Conservation (phyloP, 495 filamentous ascomycete species). For the Neurospora terricola region DNA sequence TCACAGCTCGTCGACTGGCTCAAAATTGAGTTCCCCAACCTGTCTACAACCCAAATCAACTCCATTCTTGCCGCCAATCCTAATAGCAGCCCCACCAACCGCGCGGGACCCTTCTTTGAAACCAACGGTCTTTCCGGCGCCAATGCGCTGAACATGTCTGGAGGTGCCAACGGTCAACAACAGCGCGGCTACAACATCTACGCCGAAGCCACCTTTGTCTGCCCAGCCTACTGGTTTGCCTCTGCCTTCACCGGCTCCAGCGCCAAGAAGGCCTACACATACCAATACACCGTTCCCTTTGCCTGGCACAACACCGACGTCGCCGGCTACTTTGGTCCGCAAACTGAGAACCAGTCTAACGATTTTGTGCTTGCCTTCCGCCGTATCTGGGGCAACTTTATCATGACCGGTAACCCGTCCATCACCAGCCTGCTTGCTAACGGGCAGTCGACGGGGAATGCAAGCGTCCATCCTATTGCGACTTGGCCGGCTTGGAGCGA, state of each 20-base stretch:
- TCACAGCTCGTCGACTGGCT: slow-evolving; percentile 39
- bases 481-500: slow-evolving; percentile 29
- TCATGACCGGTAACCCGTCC: slow-evolving; percentile 41
- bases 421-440: slow-evolving; percentile 36
- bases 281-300: slow-evolving; percentile 52
- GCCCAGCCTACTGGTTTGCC: slow-evolving; percentile 55
- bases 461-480: slow-evolving; percentile 14
- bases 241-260: slow-evolving; percentile 36
- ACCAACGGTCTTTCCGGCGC: slow-evolving; percentile 13
- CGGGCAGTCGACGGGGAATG: slow-evolving; percentile 20
- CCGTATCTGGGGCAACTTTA: slow-evolving; percentile 45
- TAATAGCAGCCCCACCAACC: slow-evolving; percentile 10
- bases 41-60: slow-evolving; percentile 35
- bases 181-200: slow-evolving; percentile 43
- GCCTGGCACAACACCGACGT: slow-evolving; percentile 50
- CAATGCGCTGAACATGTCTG: slow-evolving; percentile 17
- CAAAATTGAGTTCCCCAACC: slow-evolving; percentile 34
- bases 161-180: slow-evolving; percentile 21
- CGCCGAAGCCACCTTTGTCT: slow-evolving; percentile 52
- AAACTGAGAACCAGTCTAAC: slow-evolving; percentile 10
- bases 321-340: slow-evolving; percentile 38
- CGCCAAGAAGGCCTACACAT: slow-evolving; percentile 37
- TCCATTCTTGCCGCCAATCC: slow-evolving; percentile 27
- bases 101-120: slow-evolving; percentile 15
- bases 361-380: slow-evolving; percentile 27